These are phyloP conservation scores for Lachnellula cervina DNA, from an alignment of 2,329 filamentous ascomycete genomes.

Conservation along the genomic window DNA sequence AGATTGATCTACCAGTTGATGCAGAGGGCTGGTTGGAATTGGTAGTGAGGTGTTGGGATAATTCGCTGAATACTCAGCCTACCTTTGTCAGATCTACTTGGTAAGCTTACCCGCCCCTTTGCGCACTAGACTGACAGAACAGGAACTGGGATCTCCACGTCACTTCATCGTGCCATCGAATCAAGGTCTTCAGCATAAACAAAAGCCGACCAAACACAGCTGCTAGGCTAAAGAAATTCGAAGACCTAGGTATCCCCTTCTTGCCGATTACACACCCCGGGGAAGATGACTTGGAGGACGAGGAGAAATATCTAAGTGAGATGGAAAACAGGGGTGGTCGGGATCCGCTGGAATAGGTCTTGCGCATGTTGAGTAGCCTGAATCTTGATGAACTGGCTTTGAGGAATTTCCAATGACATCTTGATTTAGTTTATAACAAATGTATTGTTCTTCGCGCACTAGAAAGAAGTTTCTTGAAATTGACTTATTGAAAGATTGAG, in stretches of 20 bases:
- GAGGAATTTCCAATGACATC: too few species aligned
- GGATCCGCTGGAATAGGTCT: too few species aligned
- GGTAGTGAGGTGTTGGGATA: slow-evolving; percentile 56
- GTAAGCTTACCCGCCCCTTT: slow-evolving; percentile 24
- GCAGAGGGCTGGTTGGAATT: slow-evolving; percentile 58
- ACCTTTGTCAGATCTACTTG: slow-evolving; percentile 49
- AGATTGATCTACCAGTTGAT: slow-evolving; percentile 56
- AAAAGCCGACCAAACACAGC: slow-evolving; percentile 43
- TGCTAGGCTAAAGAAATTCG: slow-evolving; percentile 46
- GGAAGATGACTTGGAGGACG: too few species aligned
- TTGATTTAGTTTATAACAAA: too few species aligned
- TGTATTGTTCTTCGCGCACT: too few species aligned
- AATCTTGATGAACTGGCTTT: too few species aligned
- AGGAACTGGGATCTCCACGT: slow-evolving; percentile 62
- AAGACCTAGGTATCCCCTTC: slow-evolving; percentile 43
- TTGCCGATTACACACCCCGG: slow-evolving; percentile 43
- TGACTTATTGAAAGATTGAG: too few species aligned
- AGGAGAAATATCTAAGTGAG: too few species aligned
- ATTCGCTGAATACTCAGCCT: slow-evolving; percentile 56
- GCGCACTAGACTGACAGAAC: not conserved
- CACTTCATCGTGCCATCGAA: slow-evolving; percentile 55
- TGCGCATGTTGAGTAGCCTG: too few species aligned
- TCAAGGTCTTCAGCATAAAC: slow-evolving; percentile 61
- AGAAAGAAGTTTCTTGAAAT: too few species aligned
- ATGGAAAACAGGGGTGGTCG: too few species aligned